Conservation (phyloP, 2,329 filamentous ascomycete species). For the Dothiorella sarmentorum region DNA sequence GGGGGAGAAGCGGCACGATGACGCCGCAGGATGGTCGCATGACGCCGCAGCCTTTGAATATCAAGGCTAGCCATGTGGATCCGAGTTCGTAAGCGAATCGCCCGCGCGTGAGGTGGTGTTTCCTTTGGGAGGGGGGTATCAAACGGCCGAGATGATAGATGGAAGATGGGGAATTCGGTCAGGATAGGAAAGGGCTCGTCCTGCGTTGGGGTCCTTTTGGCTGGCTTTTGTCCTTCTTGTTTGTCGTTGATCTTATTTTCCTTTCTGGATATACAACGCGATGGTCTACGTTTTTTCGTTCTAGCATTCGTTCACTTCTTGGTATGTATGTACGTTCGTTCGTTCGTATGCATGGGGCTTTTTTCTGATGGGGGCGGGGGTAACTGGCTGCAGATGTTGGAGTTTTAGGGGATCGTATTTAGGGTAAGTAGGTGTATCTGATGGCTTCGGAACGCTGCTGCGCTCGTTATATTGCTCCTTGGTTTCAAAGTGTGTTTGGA, state of each 20-base stretch:
- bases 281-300: neutral
- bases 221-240: neutral
- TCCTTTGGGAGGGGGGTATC: neutral
- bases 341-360: too few relatives aligned
- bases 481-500: too few relatives aligned
- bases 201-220: too few relatives aligned
- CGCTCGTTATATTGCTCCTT: too few relatives aligned
- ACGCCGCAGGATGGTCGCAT: constrained; percentile 15
- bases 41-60: constrained; percentile 17
- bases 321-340: neutral
- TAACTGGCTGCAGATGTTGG: too few relatives aligned
- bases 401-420: too few relatives aligned
- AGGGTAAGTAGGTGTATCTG: too few relatives aligned
- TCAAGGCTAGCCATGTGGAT: constrained; percentile 17
- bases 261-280: constrained; percentile 6
- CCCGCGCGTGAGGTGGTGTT: neutral
- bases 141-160: neutral
- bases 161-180: neutral
- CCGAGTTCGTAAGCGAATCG: constrained; percentile 7
- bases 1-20: constrained; percentile 7
- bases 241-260: neutral
- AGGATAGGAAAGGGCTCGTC: too few relatives aligned
- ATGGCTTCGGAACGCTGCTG: too few relatives aligned
- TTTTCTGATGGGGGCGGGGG: too few relatives aligned
- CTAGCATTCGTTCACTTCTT: neutral